Conservation (phyloP, 73 alveolate species). For the Paramecium bursaria region DNA sequence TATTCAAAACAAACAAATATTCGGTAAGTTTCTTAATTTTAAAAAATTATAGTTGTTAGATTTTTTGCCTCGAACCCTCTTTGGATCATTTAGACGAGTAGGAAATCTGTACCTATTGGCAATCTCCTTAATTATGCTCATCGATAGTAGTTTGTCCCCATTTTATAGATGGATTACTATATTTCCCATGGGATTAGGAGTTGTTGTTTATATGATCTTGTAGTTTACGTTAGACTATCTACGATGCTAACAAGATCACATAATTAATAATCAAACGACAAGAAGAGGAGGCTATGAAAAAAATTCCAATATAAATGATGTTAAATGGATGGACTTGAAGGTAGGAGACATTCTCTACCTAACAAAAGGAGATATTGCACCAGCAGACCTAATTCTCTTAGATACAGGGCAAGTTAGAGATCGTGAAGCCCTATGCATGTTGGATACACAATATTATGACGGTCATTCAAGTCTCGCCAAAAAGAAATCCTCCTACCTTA, state of each 20-base stretch:
- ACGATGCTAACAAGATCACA: slow-evolving; percentile 21
- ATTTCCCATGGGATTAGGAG: slow-evolving; percentile 7
- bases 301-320: slow-evolving; percentile 32
- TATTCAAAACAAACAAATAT: slow-evolving; percentile 35
- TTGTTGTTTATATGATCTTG: neutral
- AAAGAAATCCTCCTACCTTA: slow-evolving; percentile 46
- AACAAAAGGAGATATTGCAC: slow-evolving; percentile 44
- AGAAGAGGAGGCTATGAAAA: slow-evolving; percentile 22
- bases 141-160: slow-evolving; percentile 59
- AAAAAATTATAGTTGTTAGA: slow-evolving; percentile 17
- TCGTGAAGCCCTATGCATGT: slow-evolving; percentile 60
- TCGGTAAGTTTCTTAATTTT: neutral
- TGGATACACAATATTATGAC: slow-evolving; percentile 59
- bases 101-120: slow-evolving; percentile 62
- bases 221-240: neutral
- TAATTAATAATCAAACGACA: slow-evolving; percentile 3
- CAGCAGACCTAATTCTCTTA: slow-evolving; percentile 65
- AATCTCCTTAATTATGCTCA: slow-evolving; percentile 58
- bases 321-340: slow-evolving; percentile 56
- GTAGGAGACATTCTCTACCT: slow-evolving; percentile 64
- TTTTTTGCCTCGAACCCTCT: slow-evolving; percentile 56
- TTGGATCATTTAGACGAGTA: slow-evolving; percentile 4
- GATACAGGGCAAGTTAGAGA: slow-evolving; percentile 65
- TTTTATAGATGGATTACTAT: slow-evolving; percentile 42
- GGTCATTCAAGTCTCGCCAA: slow-evolving; percentile 49